phyloP scores from a whole-genome alignment of 305 asterid species.

The Fraxinus floribunda region DNA sequence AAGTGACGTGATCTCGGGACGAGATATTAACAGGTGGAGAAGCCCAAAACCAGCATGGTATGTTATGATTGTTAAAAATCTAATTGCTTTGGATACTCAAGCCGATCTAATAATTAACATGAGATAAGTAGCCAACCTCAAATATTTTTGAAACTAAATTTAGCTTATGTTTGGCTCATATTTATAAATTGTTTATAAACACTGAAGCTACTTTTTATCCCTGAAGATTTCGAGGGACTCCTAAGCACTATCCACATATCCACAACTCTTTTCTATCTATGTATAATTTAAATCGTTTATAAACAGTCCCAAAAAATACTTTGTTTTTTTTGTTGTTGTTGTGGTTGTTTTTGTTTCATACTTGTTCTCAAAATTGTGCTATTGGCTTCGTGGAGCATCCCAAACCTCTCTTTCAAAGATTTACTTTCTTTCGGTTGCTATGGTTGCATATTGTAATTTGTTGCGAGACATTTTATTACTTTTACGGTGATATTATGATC shows the following conservation, averaged over 20 bases:
- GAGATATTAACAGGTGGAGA: not conserved
- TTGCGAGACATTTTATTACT: not conserved
- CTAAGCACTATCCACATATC: not conserved
- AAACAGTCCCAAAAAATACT: not conserved
- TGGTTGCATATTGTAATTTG: not conserved
- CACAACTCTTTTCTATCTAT: not conserved
- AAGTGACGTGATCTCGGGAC: not conserved
- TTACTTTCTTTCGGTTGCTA: not conserved
- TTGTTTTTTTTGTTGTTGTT: no score
- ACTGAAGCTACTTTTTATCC: not conserved
- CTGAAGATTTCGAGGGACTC: not conserved
- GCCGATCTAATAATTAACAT: not conserved
- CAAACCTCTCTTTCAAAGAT: not conserved
- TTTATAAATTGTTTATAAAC: not conserved
- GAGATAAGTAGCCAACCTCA: not conserved
- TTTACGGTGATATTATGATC: not conserved
- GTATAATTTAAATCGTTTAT: no score
- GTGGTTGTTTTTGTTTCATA: not conserved
- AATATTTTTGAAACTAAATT: not conserved
- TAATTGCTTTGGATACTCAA: not conserved
- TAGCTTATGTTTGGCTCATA: not conserved
- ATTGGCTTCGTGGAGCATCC: not conserved
- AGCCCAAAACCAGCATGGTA: not conserved
- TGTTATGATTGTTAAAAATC: not conserved
- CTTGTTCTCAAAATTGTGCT: not conserved